Conservation (phyloP, 2,329 filamentous ascomycete species). For the Balansia obtecta region DNA sequence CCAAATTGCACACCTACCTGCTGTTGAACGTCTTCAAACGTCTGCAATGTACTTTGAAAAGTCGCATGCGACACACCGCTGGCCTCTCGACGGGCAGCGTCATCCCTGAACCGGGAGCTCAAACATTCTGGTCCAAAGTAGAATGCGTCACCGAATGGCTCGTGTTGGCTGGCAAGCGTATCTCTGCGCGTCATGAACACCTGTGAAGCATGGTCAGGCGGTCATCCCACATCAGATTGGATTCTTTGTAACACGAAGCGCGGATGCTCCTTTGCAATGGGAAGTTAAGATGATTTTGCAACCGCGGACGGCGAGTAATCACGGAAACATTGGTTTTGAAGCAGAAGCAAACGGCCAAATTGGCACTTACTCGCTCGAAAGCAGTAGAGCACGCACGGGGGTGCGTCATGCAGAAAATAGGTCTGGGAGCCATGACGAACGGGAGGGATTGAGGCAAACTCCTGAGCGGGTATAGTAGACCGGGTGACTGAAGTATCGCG, state of each 20-base stretch:
- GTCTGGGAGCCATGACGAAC: conserved; percentile 6
- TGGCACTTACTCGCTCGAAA: conserved; percentile 69
- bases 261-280: neutral
- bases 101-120: conserved; percentile 63
- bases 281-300: neutral
- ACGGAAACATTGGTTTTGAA: neutral
- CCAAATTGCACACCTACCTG: conserved; percentile 60
- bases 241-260: neutral
- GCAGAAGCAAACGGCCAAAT: neutral
- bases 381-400: conserved; percentile 92
- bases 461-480: neutral
- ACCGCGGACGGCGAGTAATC: neutral
- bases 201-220: conserved; percentile 26
- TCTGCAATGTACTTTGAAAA: conserved; percentile 65
- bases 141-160: conserved; percentile 93
- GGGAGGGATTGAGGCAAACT: neutral
- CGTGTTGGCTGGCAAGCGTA: conserved; percentile 72
- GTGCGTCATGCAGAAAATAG: conserved; percentile 89
- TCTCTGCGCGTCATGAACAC: conserved; percentile 94
- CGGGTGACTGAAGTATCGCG: neutral
- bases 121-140: conserved; percentile 91
- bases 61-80: conserved; percentile 60
- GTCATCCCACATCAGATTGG: neutral
- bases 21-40: conserved; percentile 57
- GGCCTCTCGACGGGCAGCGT: conserved; percentile 40